Percentiles rank a stretch among this genome's conserved stretches.
These are phyloP conservation scores for Termitomyces sp. DNA, from an alignment of 768 basidiomycete species.

Conservation along the genomic window DNA sequence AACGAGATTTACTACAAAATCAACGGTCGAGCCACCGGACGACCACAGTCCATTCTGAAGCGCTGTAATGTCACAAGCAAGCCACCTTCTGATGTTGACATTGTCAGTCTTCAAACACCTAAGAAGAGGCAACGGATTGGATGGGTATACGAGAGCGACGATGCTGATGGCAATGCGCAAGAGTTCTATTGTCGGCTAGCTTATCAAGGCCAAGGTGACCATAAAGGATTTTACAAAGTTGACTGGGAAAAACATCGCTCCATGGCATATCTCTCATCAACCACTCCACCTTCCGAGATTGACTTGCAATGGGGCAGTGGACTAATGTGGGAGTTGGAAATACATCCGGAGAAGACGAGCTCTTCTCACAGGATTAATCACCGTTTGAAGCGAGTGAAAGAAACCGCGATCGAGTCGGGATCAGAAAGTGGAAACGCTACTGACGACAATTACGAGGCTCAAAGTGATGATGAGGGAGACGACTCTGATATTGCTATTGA, in stretches of 20 bases:
- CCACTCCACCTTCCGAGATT: constrained; percentile 18
- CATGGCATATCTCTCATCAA: constrained; percentile 29
- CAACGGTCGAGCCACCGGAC: constrained; percentile 37
- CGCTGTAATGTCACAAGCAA: constrained; percentile 42
- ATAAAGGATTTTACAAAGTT: constrained; percentile 45
- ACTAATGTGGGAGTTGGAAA: constrained; percentile 40
- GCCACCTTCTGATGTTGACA: constrained; percentile 8
- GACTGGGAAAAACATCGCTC: constrained; percentile 48
- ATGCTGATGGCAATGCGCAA: constrained; percentile 16
- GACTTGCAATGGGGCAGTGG: constrained; percentile 32
- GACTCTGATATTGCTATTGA: constrained; percentile 6
- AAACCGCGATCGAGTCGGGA: constrained; percentile 13
- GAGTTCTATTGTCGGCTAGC: constrained; percentile 55
- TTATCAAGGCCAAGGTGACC: constrained; percentile 51
- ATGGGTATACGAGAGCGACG: constrained; percentile 14
- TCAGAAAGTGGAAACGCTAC: constrained; percentile 21
- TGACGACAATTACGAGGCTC: constrained; percentile 19
- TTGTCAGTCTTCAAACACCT: constrained; percentile 7
- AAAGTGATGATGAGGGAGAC: constrained; percentile 14
- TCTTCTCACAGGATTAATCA: background rate
- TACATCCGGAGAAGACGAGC: constrained; percentile 14
- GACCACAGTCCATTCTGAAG: constrained; percentile 44
- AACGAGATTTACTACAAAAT: constrained; percentile 74
- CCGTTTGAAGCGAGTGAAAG: constrained; percentile 12
- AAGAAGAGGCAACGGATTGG: constrained; percentile 6